Conservation (phyloP, 1,284 basidiomycete species). For the Rhodotorula sp. region DNA sequence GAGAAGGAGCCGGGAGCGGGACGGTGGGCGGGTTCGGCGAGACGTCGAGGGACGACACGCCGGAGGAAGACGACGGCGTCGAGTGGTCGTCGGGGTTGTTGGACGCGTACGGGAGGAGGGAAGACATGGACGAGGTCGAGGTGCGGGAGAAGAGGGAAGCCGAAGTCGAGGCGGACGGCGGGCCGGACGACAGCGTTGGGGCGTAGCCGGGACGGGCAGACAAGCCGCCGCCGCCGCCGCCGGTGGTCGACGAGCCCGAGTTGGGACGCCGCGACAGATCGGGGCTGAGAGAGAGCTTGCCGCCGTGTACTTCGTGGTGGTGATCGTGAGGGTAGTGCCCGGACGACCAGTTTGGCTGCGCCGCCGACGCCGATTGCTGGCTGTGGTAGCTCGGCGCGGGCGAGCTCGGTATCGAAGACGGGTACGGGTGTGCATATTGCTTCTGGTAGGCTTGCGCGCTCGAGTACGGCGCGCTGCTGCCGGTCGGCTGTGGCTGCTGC, state of each 20-base stretch:
- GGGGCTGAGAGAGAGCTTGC: neutral
- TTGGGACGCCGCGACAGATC: neutral
- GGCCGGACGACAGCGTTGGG: conserved; percentile 28
- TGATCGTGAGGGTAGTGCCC: neutral
- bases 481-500: neutral
- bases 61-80: neutral
- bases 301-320: neutral
- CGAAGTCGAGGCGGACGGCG: conserved; percentile 24
- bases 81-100: conserved; percentile 13
- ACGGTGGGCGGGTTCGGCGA: neutral
- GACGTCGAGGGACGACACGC: neutral
- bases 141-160: conserved; percentile 29
- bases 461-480: neutral
- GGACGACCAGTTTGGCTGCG: neutral
- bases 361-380: neutral
- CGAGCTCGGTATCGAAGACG: neutral
- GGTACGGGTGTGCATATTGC: neutral
- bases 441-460: conserved; percentile 4
- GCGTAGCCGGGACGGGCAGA: conserved; percentile 22
- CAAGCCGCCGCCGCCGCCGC: neutral
- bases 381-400: conserved; percentile 14
- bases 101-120: conserved; percentile 22
- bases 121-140: conserved; percentile 18
- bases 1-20: neutral
- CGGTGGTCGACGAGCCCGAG: neutral